Evolutionary conservation across 2,329 filamentous ascomycete species (phyloP).

Genomic region (Pestalotiopsis sp.): DNA sequence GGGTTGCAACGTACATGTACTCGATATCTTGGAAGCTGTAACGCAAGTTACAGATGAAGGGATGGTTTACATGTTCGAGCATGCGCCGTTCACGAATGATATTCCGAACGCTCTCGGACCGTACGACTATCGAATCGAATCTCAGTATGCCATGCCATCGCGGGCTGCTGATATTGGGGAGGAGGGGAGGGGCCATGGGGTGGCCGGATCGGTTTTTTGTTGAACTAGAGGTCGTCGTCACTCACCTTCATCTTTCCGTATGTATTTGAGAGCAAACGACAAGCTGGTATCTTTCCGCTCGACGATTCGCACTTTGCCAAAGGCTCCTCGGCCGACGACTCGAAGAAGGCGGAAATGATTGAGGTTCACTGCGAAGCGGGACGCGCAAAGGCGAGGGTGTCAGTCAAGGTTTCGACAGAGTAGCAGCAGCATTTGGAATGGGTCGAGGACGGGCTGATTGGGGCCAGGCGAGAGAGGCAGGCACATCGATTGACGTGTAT

Average conservation of each 20-base stretch:
- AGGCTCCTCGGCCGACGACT: constrained; percentile 96
- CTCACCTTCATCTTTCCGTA: constrained; percentile 95
- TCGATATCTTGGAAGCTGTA: constrained; percentile 99
- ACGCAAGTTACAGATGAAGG: constrained; percentile 96
- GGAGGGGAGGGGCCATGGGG: not conserved
- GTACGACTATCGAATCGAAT: constrained; percentile 69
- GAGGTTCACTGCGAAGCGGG: constrained; percentile 72
- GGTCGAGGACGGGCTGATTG: constrained; percentile 12
- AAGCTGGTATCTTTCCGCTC: constrained; percentile 94
- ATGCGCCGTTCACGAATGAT: constrained; percentile 97
- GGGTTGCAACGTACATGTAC: constrained; percentile 73
- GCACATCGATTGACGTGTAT: not conserved
- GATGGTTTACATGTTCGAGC: constrained; percentile 97
- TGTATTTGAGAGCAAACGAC: constrained; percentile 97
- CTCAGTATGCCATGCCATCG: not conserved
- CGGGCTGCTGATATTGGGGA: not conserved
- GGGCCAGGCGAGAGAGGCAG: constrained; percentile 2
- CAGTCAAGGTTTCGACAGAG: constrained; percentile 19
- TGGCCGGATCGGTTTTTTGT: not conserved
- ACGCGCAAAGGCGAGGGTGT: constrained; percentile 7
- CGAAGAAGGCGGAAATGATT: constrained; percentile 95
- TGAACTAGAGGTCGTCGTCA: constrained; percentile 16
- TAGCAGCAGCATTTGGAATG: not conserved
- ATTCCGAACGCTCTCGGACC: constrained; percentile 96
- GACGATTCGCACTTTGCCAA: constrained; percentile 98